Evolutionary conservation across 306 rosid species (phyloP).

Genomic region (Vachellia collinsii): DNA sequence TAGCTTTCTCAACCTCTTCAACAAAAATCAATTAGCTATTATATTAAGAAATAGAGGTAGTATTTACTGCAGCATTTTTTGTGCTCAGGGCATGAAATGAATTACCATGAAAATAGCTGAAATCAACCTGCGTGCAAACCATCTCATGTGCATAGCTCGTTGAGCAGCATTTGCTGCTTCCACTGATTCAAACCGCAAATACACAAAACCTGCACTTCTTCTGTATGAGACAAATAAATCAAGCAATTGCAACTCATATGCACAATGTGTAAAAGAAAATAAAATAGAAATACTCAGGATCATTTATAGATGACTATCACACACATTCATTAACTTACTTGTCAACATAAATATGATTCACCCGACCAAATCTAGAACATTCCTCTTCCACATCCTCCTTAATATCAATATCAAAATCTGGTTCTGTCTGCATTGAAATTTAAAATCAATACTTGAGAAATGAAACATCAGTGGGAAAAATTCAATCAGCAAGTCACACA

Average conservation of each 20-base stretch:
- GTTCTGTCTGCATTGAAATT: slow-evolving; percentile 67
- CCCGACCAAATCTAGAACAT: slow-evolving; percentile 90
- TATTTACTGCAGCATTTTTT: background rate
- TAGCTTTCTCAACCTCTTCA: too few relatives aligned
- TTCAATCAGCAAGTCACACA: slow-evolving; percentile 40
- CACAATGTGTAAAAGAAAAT: background rate
- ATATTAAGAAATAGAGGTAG: too few relatives aligned
- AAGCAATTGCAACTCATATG: background rate
- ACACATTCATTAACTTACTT: slow-evolving; percentile 66
- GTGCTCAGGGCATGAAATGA: background rate
- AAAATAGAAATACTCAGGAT: slow-evolving; percentile 8
- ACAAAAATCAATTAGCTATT: too few relatives aligned
- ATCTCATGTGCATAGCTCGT: slow-evolving; percentile 90
- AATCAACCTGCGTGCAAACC: slow-evolving; percentile 94
- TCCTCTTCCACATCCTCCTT: slow-evolving; percentile 97
- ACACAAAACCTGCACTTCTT: slow-evolving; percentile 90
- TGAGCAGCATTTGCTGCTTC: slow-evolving; percentile 88
- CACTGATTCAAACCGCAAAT: slow-evolving; percentile 80
- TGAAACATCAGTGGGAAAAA: slow-evolving; percentile 19
- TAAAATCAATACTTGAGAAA: slow-evolving; percentile 28
- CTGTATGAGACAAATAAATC: slow-evolving; percentile 47
- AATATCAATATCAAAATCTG: slow-evolving; percentile 87
- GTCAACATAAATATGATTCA: slow-evolving; percentile 92
- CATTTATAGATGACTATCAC: background rate
- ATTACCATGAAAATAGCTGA: slow-evolving; percentile 89